Evolutionary conservation across 2,329 filamentous ascomycete genomes (phyloP).

Genomic region (Pseudonectria buxi): DNA sequence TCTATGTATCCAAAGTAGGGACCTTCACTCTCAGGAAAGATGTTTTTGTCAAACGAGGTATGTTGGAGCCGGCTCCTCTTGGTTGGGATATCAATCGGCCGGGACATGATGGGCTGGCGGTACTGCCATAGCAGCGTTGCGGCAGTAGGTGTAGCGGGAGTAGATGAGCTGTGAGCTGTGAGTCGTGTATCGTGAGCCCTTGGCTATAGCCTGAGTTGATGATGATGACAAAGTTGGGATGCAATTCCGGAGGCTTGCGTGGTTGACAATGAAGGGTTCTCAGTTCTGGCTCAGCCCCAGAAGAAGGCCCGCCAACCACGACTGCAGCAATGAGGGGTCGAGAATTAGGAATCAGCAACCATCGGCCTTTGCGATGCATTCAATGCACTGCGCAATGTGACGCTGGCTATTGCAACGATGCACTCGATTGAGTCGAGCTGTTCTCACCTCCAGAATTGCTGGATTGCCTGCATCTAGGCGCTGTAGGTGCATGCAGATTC

Average conservation of each 20-base stretch:
- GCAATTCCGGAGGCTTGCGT: too few relatives aligned
- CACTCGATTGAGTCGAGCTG: too few relatives aligned
- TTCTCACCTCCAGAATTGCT: too few relatives aligned
- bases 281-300: not conserved
- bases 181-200: too few relatives aligned
- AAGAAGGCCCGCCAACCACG: not conserved
- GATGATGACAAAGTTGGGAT: too few relatives aligned
- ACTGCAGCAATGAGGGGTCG: conserved; percentile 1
- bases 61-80: conserved; percentile 6
- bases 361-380: not conserved
- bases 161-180: not conserved
- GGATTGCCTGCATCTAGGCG: too few relatives aligned
- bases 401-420: too few relatives aligned
- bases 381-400: too few relatives aligned
- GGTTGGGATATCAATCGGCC: conserved; percentile 19
- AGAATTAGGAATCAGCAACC: conserved; percentile 13
- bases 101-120: conserved; percentile 10
- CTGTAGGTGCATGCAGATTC: too few relatives aligned
- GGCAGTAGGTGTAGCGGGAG: not conserved
- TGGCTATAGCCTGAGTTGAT: too few relatives aligned
- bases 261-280: not conserved
- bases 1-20: conserved; percentile 20
- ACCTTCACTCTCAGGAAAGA: conserved; percentile 15
- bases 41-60: conserved; percentile 1
- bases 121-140: too few relatives aligned